phyloP scores from a whole-genome alignment of 352 stramenopile genomes.

The Globisporangium alternatum region DNA sequence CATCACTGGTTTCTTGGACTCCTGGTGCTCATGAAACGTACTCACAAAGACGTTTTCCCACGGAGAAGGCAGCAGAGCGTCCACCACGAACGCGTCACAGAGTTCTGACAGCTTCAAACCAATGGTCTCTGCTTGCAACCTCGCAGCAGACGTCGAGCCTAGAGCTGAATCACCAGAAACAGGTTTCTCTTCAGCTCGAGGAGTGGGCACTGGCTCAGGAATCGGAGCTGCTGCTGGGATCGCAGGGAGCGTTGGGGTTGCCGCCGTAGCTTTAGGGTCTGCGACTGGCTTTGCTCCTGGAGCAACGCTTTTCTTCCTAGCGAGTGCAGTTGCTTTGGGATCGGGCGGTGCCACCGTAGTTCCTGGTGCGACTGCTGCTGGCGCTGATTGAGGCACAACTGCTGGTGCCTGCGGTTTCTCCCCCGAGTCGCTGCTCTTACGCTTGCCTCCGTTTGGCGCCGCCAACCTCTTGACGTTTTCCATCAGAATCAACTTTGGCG shows the following conservation, averaged over 20 bases:
- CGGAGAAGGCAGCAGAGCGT: conserved; percentile 21
- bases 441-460: not conserved
- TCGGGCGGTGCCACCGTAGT: conserved; percentile 13
- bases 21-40: not conserved
- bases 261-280: conserved; percentile 1
- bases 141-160: conserved; percentile 2
- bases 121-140: conserved; percentile 16
- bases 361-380: conserved; percentile 10
- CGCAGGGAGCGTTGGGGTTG: not conserved
- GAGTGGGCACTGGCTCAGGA: not conserved
- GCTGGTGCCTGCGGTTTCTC: conserved; percentile 15
- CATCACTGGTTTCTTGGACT: conserved; percentile 6
- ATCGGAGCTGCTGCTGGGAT: not conserved
- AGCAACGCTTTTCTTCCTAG: conserved; percentile 28
- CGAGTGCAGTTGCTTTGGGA: conserved; percentile 10
- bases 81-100: conserved; percentile 23
- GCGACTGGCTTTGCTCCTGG: conserved; percentile 11
- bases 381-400: conserved; percentile 1
- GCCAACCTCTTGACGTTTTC: conserved; percentile 11
- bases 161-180: not conserved
- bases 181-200: not conserved
- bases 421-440: not conserved
- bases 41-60: conserved; percentile 20
- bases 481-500: conserved; percentile 13
- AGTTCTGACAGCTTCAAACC: conserved; percentile 18